Base-by-base conservation (phyloP, 1,284 basidiomycete species). In the Macrocystidia cucumis region DNA sequence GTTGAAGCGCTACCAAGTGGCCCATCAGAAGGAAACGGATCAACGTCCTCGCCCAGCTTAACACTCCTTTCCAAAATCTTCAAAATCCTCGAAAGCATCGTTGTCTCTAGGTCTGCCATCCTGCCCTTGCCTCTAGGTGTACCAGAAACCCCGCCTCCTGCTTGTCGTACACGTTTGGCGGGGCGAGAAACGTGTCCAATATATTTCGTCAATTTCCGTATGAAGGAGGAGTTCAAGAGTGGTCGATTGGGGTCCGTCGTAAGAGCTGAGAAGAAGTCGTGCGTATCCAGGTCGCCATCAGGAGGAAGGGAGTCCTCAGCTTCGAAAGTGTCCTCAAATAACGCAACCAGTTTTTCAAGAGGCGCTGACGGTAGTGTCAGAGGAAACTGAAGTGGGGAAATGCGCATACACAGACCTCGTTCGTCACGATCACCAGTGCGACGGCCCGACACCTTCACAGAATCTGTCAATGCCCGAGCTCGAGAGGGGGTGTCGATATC, bases 241-340 rank as follows among this genome's bases (percentile, higher is more conserved):
- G 85, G 82, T 6, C 65, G 66, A 4, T 69, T 60, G 29, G 65
- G 60, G 32, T 84, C 78, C 9, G 57, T 46, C 0, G 81, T 79
- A 9, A 77, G 57, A 2, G 62, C 49, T 1, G 79, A 79, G 49
- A 92, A 91, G 54, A 73, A 86, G 3, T 78, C 72, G 14, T 78
- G 69, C 6, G 90, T 58, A 37, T 78, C 74, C 3, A 65, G 44
- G 25, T 74, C 69, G 1, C 74, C 62, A 40, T 86, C 79, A 1
- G 80, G 68, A 2, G 84, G 73, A 13, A 95, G 65, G 0, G 72
- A 57, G 51, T 95, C 91, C 50, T 93, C 86, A 0, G 90, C 87
- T 52, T 93, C 89, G 45, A 93, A 87, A 13, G 95, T 74, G 38
- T 93, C 89, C 42, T 93, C 89, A 1, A 93, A 63, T 3, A 65